These are phyloP conservation scores for Fraxinus sp. DNA, from an alignment of 305 asterid genomes.

Conservation along the genomic window DNA sequence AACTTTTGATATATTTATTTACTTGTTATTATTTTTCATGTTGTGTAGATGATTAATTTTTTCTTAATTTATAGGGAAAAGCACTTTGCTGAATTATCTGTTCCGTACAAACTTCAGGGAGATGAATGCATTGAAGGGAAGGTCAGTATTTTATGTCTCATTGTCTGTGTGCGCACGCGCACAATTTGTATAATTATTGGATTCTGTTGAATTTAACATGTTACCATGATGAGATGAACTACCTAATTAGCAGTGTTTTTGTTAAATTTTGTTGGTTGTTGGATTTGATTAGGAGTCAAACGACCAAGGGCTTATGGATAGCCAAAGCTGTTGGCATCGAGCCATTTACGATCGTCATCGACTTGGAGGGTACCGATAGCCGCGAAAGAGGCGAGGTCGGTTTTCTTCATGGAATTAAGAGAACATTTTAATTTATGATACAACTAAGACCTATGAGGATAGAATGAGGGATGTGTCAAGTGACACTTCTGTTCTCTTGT, in stretches of 20 bases:
- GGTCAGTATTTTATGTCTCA: slow-evolving; percentile 32
- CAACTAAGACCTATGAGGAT: background rate
- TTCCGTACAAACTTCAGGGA: slow-evolving; percentile 59
- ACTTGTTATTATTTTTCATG: background rate
- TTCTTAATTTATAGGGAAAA: slow-evolving; percentile 46
- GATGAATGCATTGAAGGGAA: slow-evolving; percentile 60
- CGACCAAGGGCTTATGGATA: slow-evolving; percentile 77
- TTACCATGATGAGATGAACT: background rate
- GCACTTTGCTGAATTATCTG: slow-evolving; percentile 62
- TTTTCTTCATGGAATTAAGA: background rate
- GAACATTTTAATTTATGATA: background rate
- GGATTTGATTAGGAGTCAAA: slow-evolving; percentile 45
- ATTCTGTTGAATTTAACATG: background rate
- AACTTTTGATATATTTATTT: background rate
- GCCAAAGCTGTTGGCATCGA: slow-evolving; percentile 55
- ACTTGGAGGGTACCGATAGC: slow-evolving; percentile 79
- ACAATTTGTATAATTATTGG: background rate
- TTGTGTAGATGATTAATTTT: background rate
- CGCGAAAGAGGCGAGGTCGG: slow-evolving; percentile 75
- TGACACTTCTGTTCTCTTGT: background rate
- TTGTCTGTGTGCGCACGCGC: background rate
- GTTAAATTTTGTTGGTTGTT: slow-evolving; percentile 11
- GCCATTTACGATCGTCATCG: slow-evolving; percentile 62
- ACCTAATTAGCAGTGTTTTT: background rate
- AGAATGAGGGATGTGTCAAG: background rate